A percentile compares a stretch with the other conserved stretches of the same genome.
phyloP scores from a whole-genome alignment of 164 flowering plant species.

The Tetracentron sinense region DNA sequence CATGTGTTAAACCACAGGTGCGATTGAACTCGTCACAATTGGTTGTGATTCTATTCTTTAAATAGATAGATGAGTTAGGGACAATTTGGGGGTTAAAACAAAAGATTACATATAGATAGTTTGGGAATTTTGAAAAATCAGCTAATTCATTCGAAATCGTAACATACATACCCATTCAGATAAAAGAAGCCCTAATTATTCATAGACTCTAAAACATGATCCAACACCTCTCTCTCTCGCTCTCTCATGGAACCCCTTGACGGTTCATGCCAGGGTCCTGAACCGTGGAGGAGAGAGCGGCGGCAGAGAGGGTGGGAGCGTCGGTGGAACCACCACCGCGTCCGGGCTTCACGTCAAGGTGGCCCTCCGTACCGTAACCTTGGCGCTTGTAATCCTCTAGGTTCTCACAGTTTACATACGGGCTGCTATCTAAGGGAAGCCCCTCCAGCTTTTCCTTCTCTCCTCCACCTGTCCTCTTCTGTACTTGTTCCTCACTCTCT shows the following conservation, averaged over 20 bases:
- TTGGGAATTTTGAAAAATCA: too few relatives aligned
- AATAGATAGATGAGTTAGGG: too few relatives aligned
- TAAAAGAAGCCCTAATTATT: too few relatives aligned
- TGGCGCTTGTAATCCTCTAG: conserved; percentile 57
- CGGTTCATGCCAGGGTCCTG: background rate
- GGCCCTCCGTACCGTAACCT: conserved; percentile 56
- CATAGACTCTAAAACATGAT: too few relatives aligned
- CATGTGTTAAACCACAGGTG: too few relatives aligned
- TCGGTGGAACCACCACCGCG: conserved; percentile 52
- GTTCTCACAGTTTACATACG: conserved; percentile 40
- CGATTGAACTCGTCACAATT: too few relatives aligned
- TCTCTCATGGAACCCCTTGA: background rate
- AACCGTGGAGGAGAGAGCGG: background rate
- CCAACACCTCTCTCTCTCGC: too few relatives aligned
- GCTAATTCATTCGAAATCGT: too few relatives aligned
- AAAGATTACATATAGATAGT: too few relatives aligned
- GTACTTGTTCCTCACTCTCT: background rate
- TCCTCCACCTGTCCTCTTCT: background rate
- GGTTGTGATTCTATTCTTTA: too few relatives aligned
- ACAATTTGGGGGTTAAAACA: too few relatives aligned
- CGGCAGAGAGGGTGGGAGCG: conserved; percentile 50
- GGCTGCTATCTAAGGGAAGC: conserved; percentile 49
- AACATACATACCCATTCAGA: too few relatives aligned
- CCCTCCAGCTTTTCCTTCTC: conserved; percentile 20
- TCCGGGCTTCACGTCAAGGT: conserved; percentile 32